Conservation (phyloP, 2,329 filamentous ascomycete genomes). For the Magnaporthiopsis incrustans region DNA sequence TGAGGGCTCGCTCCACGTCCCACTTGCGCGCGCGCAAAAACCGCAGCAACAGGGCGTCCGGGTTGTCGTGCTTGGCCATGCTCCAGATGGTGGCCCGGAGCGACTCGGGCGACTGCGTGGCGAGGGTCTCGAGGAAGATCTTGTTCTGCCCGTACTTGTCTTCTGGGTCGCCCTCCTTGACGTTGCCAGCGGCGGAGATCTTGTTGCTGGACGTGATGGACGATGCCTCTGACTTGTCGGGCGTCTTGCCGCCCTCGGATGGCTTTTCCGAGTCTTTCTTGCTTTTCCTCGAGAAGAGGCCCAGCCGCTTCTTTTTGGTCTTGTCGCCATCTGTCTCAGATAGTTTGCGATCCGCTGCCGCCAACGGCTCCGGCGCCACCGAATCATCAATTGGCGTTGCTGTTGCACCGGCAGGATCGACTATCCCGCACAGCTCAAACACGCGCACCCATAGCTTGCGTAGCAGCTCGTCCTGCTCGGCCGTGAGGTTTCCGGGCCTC, state of each 20-base stretch:
- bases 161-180: slow-evolving; percentile 43
- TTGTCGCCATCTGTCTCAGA: slow-evolving; percentile 38
- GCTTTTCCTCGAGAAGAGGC: slow-evolving; percentile 56
- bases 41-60: slow-evolving; percentile 73
- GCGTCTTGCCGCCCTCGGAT: slow-evolving; percentile 20
- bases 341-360: slow-evolving; percentile 16
- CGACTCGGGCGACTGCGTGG: slow-evolving; percentile 66
- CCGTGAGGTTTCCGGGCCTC: slow-evolving; percentile 77
- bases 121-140: slow-evolving; percentile 74
- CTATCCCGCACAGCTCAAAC: slow-evolving; percentile 66
- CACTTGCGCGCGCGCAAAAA: slow-evolving; percentile 89
- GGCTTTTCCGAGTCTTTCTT: slow-evolving; percentile 40
- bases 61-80: slow-evolving; percentile 93
- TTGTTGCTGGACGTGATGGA: slow-evolving; percentile 14
- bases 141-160: slow-evolving; percentile 93
- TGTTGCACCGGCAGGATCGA: slow-evolving; percentile 23
- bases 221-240: not conserved
- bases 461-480: slow-evolving; percentile 81
- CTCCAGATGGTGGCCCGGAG: slow-evolving; percentile 79
- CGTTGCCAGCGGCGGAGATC: not conserved
- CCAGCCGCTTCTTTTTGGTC: slow-evolving; percentile 67
- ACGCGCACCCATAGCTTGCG: slow-evolving; percentile 77
- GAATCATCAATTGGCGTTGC: slow-evolving; percentile 7
- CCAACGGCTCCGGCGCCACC: slow-evolving; percentile 13
- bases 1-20: slow-evolving; percentile 85